Conservation (phyloP, 148 eudicot genomes). For the Chenopodium album region DNA sequence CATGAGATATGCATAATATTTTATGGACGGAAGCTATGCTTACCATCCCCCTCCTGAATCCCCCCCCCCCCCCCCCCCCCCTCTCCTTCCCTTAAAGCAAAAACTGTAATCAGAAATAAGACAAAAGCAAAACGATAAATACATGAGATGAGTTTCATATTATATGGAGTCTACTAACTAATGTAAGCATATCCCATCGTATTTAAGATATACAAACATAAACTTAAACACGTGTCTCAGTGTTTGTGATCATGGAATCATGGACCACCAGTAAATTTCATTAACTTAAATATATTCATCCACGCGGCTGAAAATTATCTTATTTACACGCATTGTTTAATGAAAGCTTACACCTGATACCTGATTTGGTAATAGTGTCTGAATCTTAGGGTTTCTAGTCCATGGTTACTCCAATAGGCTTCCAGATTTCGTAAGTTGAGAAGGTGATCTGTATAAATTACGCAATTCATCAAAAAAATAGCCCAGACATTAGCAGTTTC, state of each 20-base stretch:
- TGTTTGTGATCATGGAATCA: not conserved
- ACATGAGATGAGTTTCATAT: not conserved
- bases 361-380: constrained; percentile 11
- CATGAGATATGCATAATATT: constrained; percentile 2
- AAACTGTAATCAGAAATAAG: not conserved
- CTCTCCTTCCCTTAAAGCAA: not conserved
- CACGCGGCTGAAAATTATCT: not conserved
- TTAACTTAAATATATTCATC: not conserved
- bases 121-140: not conserved
- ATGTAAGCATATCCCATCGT: not conserved
- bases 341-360: constrained; percentile 6
- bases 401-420: constrained; percentile 6
- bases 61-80: too few species aligned
- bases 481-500: constrained; percentile 13
- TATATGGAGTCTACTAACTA: not conserved
- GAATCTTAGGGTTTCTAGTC: not conserved
- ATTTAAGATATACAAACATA: not conserved
- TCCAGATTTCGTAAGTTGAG: not conserved
- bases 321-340: not conserved
- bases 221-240: not conserved
- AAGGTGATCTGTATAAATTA: constrained; percentile 3
- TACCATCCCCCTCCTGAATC: not conserved
- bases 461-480: not conserved
- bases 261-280: not conserved
- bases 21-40: not conserved